Conservation (phyloP, 805 yeast genomes). For the Sungouiozyma ichnusensis region DNA sequence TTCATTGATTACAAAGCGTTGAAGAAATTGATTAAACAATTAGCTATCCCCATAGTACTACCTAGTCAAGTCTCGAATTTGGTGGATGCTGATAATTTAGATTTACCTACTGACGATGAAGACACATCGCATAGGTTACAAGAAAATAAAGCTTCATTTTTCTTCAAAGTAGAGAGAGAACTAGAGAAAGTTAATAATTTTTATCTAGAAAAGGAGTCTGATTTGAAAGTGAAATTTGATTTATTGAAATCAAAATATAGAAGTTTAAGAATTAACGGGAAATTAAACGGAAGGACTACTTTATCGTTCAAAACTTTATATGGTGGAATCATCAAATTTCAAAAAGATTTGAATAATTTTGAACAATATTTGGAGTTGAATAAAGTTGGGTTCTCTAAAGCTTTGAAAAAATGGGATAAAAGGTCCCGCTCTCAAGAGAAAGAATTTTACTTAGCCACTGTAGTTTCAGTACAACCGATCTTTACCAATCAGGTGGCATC, state of each 20-base stretch:
- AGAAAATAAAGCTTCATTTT: slow-evolving; percentile 81
- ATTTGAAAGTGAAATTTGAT: slow-evolving; percentile 68
- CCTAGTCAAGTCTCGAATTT: not conserved
- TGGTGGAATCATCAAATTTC: slow-evolving; percentile 81
- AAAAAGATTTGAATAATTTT: slow-evolving; percentile 76
- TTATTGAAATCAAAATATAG: slow-evolving; percentile 63
- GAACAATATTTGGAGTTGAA: slow-evolving; percentile 92
- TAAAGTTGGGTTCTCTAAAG: slow-evolving; percentile 93
- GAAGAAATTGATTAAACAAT: slow-evolving; percentile 80
- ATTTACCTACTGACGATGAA: slow-evolving; percentile 30
- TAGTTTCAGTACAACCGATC: slow-evolving; percentile 93
- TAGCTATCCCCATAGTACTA: slow-evolving; percentile 38
- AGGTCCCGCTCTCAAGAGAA: slow-evolving; percentile 90
- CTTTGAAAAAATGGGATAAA: slow-evolving; percentile 95
- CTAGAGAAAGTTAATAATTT: slow-evolving; percentile 91
- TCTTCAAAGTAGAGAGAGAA: slow-evolving; percentile 85
- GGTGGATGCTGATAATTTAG: not conserved
- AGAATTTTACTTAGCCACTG: slow-evolving; percentile 82
- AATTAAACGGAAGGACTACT: slow-evolving; percentile 29
- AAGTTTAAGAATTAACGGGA: slow-evolving; percentile 35
- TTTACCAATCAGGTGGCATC: slow-evolving; percentile 85
- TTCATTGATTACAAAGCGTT: slow-evolving; percentile 92
- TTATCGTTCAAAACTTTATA: slow-evolving; percentile 73
- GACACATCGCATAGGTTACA: slow-evolving; percentile 48
- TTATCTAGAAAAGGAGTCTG: slow-evolving; percentile 84